Conservation (phyloP, 2,329 filamentous ascomycete genomes). For the Trichophyton verrucosum region DNA sequence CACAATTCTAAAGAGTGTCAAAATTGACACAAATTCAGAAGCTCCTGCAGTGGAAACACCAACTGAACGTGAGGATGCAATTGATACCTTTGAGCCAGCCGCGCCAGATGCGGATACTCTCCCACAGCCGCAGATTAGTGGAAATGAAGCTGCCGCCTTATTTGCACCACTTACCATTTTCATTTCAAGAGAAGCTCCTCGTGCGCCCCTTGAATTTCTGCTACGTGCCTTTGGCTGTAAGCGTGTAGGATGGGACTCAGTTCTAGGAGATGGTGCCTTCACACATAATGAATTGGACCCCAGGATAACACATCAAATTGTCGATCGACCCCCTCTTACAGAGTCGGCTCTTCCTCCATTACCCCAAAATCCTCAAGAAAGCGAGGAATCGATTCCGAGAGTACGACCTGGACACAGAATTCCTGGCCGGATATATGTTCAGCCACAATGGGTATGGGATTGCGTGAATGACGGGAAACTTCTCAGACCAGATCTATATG, state of each 20-base stretch:
- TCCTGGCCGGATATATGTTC: constrained; percentile 83
- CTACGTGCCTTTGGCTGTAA: constrained; percentile 91
- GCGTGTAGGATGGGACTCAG: constrained; percentile 84
- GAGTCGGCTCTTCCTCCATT: constrained; percentile 39
- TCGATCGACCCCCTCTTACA: constrained; percentile 69
- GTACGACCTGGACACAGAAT: constrained; percentile 57
- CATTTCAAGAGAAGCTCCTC: constrained; percentile 83
- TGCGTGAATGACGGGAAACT: constrained; percentile 85
- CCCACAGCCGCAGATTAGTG: constrained; percentile 59
- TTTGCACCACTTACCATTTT: constrained; percentile 86
- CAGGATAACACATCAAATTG: constrained; percentile 88
- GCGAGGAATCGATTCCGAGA: constrained; percentile 36
- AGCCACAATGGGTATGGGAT: constrained; percentile 99
- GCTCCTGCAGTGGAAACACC: constrained; percentile 31
- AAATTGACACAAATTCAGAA: constrained; percentile 32
- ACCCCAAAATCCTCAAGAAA: constrained; percentile 34
- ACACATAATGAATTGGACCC: constrained; percentile 80
- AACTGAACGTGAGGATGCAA: constrained; percentile 45
- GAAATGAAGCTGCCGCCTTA: constrained; percentile 57
- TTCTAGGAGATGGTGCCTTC: constrained; percentile 83
- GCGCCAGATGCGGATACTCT: constrained; percentile 77
- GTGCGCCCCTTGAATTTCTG: constrained; percentile 82
- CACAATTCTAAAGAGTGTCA: constrained; percentile 34
- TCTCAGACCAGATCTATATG: constrained; percentile 75
- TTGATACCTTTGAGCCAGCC: constrained; percentile 84